Conservation (phyloP, 208 protist species). For the Kentomonas sorsogonicus region DNA sequence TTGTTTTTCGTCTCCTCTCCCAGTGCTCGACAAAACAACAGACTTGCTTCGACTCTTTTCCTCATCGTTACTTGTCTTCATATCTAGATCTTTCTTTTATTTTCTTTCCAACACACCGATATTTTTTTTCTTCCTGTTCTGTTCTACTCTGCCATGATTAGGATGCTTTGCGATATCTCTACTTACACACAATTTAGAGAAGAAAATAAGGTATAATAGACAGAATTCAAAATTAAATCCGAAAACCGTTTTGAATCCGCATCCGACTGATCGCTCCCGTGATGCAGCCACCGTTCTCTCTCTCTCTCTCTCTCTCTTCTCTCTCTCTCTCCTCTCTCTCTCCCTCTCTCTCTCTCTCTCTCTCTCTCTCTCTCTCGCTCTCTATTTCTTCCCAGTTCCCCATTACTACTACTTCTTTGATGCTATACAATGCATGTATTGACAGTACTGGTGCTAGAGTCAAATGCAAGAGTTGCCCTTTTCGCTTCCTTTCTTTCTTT, state of each 20-base stretch:
- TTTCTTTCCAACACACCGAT: slow-evolving; percentile 9
- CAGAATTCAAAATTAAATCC: no score
- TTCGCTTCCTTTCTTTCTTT: slow-evolving; percentile 14
- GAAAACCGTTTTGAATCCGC: not conserved
- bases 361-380: slow-evolving; percentile 6
- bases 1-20: not conserved
- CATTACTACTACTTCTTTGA: slow-evolving; percentile 5
- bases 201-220: no score
- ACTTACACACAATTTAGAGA: no score
- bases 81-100: slow-evolving; percentile 5
- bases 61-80: slow-evolving; percentile 3
- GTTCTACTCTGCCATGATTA: no score
- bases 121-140: not conserved
- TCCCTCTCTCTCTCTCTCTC: not conserved
- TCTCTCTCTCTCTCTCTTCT: not conserved
- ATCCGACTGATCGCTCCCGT: not conserved
- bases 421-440: not conserved
- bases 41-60: slow-evolving; percentile 5
- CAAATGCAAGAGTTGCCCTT: slow-evolving; percentile 11
- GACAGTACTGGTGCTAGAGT: not conserved
- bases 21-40: not conserved
- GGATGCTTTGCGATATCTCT: no score
- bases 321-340: slow-evolving; percentile 7
- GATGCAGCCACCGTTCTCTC: not conserved
- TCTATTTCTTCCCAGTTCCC: not conserved